These are phyloP conservation scores for Yueomyces sp. DNA, from an alignment of 1,139 yeast species.

Conservation along the genomic window DNA sequence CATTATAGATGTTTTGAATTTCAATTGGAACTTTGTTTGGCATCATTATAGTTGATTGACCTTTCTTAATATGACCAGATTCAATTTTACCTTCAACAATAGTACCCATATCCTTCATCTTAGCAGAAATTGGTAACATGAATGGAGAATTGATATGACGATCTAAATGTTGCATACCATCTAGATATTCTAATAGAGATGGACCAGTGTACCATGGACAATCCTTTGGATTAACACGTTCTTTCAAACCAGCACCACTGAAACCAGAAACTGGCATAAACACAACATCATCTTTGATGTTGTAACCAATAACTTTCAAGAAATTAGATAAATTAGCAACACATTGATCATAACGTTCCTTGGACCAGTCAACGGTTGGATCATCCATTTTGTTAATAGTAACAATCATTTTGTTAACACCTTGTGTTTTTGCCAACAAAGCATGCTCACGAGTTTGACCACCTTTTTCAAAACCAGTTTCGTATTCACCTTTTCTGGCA, in stretches of 20 bases:
- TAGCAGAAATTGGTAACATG: slow-evolving; percentile 91
- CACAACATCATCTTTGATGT: slow-evolving; percentile 63
- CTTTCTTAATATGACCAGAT: slow-evolving; percentile 83
- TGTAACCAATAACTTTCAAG: slow-evolving; percentile 85
- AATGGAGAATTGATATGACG: slow-evolving; percentile 90
- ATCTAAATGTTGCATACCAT: slow-evolving; percentile 64
- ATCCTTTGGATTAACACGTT: slow-evolving; percentile 52
- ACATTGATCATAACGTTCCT: slow-evolving; percentile 94
- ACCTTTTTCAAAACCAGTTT: slow-evolving; percentile 89
- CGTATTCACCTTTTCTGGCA: slow-evolving; percentile 89
- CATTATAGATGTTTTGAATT: slow-evolving; percentile 77
- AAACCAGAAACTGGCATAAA: slow-evolving; percentile 97
- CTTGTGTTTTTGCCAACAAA: slow-evolving; percentile 77
- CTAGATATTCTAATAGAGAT: slow-evolving; percentile 78
- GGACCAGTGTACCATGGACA: slow-evolving; percentile 97
- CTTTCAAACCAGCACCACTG: slow-evolving; percentile 95
- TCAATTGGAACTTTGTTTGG: slow-evolving; percentile 81
- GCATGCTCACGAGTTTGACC: slow-evolving; percentile 96
- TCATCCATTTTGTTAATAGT: slow-evolving; percentile 99
- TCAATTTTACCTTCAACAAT: slow-evolving; percentile 97
- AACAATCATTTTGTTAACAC: slow-evolving; percentile 80
- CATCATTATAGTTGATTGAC: slow-evolving; percentile 68
- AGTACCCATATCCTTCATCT: slow-evolving; percentile 94
- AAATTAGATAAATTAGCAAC: slow-evolving; percentile 63
- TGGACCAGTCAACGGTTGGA: slow-evolving; percentile 90